Evolutionary conservation across 352 stramenopile species (phyloP).

Genomic region (Globisporangium ultimum): DNA sequence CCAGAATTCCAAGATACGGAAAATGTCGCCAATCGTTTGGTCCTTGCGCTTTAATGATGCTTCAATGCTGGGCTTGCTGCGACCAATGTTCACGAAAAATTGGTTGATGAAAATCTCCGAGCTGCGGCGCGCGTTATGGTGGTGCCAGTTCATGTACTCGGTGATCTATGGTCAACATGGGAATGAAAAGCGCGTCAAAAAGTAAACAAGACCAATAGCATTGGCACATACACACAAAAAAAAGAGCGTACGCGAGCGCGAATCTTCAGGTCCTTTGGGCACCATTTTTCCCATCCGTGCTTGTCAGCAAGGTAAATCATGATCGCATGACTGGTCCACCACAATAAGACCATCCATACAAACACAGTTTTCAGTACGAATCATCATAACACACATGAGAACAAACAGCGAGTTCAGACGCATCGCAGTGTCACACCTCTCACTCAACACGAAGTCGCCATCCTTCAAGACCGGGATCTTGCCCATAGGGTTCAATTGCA

Average conservation of each 20-base stretch:
- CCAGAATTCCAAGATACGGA: conserved; percentile 71
- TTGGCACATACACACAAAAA: neutral
- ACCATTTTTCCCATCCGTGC: conserved; percentile 61
- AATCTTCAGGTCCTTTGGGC: conserved; percentile 54
- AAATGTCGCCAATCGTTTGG: conserved; percentile 49
- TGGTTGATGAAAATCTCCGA: conserved; percentile 66
- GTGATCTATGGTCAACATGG: conserved; percentile 40
- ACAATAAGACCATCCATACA: neutral
- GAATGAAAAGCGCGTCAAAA: too few species aligned
- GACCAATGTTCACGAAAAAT: conserved; percentile 54
- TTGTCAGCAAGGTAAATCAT: conserved; percentile 74
- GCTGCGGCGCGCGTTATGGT: conserved; percentile 60
- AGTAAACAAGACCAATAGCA: too few species aligned
- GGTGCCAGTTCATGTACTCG: conserved; percentile 81
- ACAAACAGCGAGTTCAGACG: too few species aligned
- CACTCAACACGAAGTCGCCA: conserved; percentile 58
- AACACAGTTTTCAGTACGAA: neutral
- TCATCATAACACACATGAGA: neutral
- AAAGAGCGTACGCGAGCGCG: conserved; percentile 42
- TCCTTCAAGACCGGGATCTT: conserved; percentile 72
- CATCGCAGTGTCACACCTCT: conserved; percentile 32
- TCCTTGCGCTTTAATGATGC: conserved; percentile 47
- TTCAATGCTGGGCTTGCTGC: conserved; percentile 39
- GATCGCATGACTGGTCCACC: conserved; percentile 50
- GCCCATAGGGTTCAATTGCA: conserved; percentile 54